These are phyloP conservation scores for Taiwanofungus camphoratus DNA, from an alignment of 1,284 basidiomycete species.

Conservation along the genomic window DNA sequence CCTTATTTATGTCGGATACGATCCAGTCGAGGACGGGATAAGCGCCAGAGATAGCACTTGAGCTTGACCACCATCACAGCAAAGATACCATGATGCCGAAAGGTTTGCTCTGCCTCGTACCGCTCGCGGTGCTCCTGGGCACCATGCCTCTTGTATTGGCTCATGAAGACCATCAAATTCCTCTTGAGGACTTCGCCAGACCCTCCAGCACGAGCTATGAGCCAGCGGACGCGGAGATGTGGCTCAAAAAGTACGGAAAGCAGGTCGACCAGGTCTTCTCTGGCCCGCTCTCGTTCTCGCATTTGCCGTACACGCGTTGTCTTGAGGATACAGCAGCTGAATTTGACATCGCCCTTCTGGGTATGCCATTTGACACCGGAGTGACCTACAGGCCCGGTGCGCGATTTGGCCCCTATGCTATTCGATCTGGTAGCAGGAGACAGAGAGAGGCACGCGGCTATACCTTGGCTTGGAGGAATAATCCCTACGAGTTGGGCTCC, in stretches of 20 bases:
- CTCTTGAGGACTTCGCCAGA: slow-evolving; percentile 8
- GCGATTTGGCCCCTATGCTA: slow-evolving; percentile 77
- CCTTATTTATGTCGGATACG: no score
- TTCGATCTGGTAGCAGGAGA: slow-evolving; percentile 70
- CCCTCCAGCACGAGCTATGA: background rate
- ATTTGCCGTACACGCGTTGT: slow-evolving; percentile 64
- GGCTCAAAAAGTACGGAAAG: slow-evolving; percentile 66
- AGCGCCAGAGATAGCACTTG: background rate
- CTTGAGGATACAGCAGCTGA: slow-evolving; percentile 48
- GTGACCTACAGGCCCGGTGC: slow-evolving; percentile 71
- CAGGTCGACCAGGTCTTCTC: slow-evolving; percentile 67
- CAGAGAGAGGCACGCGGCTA: slow-evolving; percentile 53
- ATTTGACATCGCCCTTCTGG: slow-evolving; percentile 74
- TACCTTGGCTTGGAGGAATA: slow-evolving; percentile 61
- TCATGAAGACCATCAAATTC: slow-evolving; percentile 8
- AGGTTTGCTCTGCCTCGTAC: background rate
- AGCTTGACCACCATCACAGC: background rate
- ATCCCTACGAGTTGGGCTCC: slow-evolving; percentile 54
- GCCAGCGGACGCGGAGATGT: slow-evolving; percentile 29
- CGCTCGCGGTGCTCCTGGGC: slow-evolving; percentile 1
- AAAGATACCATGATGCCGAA: background rate
- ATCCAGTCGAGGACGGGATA: no score
- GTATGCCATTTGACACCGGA: slow-evolving; percentile 78
- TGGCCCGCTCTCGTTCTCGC: slow-evolving; percentile 70
- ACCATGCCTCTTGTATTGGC: background rate